Conservation (phyloP, 768 basidiomycete species). For the Podaxis rugospora region DNA sequence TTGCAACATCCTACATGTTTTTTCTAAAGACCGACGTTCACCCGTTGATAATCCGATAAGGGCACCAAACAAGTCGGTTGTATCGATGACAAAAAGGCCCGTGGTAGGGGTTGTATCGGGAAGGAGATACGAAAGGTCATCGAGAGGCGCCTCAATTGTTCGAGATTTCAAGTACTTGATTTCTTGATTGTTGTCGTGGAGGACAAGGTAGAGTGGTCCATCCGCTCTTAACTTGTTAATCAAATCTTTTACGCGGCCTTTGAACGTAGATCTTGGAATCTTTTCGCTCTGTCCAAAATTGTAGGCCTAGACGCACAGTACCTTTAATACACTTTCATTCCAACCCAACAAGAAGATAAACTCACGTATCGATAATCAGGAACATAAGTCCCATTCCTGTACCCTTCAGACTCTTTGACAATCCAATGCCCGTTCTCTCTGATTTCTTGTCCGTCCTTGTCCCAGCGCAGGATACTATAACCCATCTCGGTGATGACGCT, state of each 20-base stretch:
- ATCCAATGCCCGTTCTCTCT: slow-evolving; percentile 56
- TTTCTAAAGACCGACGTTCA: slow-evolving; percentile 52
- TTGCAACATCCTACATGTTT: slow-evolving; percentile 59
- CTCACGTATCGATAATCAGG: slow-evolving; percentile 55
- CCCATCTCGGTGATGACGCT: slow-evolving; percentile 77
- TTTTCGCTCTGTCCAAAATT: slow-evolving; percentile 60
- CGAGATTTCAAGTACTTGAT: slow-evolving; percentile 65
- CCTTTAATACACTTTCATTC: background rate
- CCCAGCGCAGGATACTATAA: slow-evolving; percentile 60
- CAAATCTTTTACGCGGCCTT: slow-evolving; percentile 43
- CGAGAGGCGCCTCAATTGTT: slow-evolving; percentile 52
- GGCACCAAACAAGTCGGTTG: slow-evolving; percentile 69
- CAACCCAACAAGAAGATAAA: background rate
- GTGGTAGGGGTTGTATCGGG: slow-evolving; percentile 49
- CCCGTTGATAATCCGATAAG: slow-evolving; percentile 56
- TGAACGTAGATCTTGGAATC: slow-evolving; percentile 48
- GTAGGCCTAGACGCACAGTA: slow-evolving; percentile 43
- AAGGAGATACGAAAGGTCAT: slow-evolving; percentile 47
- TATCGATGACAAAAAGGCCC: slow-evolving; percentile 68
- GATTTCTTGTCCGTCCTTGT: slow-evolving; percentile 41
- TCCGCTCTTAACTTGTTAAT: slow-evolving; percentile 30
- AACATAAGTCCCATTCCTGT: slow-evolving; percentile 61
- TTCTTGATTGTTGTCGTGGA: slow-evolving; percentile 77
- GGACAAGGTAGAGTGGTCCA: slow-evolving; percentile 73
- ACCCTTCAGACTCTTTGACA: slow-evolving; percentile 55